A percentile compares a stretch with the other conserved stretches of the same genome.
These are phyloP conservation scores for Cordyceps cicadae DNA, from an alignment of 2,329 filamentous ascomycete species.

Conservation along the genomic window DNA sequence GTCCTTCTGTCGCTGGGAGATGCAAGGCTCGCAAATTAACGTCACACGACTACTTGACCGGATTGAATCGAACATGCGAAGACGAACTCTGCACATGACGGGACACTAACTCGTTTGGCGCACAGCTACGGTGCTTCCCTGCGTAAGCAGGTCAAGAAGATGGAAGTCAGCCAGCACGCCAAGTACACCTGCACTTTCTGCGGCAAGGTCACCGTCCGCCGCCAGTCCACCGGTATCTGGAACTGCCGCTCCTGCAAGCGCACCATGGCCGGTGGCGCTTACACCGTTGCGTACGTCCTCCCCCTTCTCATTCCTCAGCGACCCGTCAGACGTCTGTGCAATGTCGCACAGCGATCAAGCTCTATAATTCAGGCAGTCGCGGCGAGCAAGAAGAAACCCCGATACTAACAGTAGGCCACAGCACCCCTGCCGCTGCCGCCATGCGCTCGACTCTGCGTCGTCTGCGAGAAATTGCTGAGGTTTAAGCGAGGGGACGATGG, in stretches of 20 bases:
- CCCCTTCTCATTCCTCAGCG: not conserved
- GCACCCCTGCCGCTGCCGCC: constrained; percentile 85
- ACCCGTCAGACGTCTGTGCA: too few relatives aligned
- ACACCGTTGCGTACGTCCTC: constrained; percentile 83
- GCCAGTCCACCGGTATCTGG: constrained; percentile 91
- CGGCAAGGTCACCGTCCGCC: constrained; percentile 91
- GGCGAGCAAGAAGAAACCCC: not conserved
- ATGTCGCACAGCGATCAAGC: not conserved
- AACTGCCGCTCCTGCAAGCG: constrained; percentile 93
- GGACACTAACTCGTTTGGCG: constrained; percentile 19
- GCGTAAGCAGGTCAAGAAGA: constrained; percentile 96
- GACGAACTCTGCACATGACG: not conserved
- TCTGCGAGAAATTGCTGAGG: constrained; percentile 95
- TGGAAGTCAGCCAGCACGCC: constrained; percentile 98
- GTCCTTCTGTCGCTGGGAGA: not conserved
- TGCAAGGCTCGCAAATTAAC: not conserved
- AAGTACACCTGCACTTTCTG: constrained; percentile 97
- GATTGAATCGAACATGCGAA: not conserved
- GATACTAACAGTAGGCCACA: constrained; percentile 28
- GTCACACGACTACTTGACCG: not conserved
- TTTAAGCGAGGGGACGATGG: constrained; percentile 49
- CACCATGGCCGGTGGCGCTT: constrained; percentile 67
- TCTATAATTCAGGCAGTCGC: not conserved
- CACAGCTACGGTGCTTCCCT: constrained; percentile 94
- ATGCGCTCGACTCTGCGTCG: constrained; percentile 94